Conservation (phyloP, 2,329 filamentous ascomycete species). For the Meredithiella fracta region DNA sequence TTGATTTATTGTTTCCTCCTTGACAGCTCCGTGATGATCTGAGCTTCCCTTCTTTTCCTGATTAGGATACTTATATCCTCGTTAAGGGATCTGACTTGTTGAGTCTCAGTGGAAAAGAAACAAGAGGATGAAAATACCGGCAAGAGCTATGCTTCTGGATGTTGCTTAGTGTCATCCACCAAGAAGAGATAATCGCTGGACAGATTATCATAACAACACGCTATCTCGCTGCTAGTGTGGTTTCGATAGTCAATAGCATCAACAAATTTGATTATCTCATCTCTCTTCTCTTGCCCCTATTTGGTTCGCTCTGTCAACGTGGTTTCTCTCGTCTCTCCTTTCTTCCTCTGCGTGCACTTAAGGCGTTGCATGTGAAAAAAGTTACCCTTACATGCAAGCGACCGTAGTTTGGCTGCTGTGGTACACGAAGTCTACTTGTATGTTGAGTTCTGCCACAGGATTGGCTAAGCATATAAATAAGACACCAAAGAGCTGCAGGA, state of each 20-base stretch:
- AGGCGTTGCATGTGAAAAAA: neutral
- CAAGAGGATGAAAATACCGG: neutral
- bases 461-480: neutral
- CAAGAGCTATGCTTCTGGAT: neutral
- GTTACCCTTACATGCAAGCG: neutral
- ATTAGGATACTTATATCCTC: neutral
- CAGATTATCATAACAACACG: neutral
- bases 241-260: neutral
- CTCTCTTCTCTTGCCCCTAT: neutral
- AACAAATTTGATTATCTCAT: neutral
- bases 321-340: neutral
- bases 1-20: neutral
- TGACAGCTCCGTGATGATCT: neutral
- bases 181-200: neutral
- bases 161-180: neutral
- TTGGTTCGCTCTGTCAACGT: neutral
- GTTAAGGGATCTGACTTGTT: neutral
- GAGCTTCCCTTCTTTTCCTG: neutral
- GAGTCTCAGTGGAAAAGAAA: slow-evolving; percentile 3
- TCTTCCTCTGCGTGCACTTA: neutral
- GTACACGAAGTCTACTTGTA: neutral
- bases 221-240: neutral
- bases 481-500: neutral
- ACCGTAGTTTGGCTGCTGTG: neutral
- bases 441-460: neutral